phyloP scores from a whole-genome alignment of 495 filamentous ascomycete species.

The Monascus purpureus region DNA sequence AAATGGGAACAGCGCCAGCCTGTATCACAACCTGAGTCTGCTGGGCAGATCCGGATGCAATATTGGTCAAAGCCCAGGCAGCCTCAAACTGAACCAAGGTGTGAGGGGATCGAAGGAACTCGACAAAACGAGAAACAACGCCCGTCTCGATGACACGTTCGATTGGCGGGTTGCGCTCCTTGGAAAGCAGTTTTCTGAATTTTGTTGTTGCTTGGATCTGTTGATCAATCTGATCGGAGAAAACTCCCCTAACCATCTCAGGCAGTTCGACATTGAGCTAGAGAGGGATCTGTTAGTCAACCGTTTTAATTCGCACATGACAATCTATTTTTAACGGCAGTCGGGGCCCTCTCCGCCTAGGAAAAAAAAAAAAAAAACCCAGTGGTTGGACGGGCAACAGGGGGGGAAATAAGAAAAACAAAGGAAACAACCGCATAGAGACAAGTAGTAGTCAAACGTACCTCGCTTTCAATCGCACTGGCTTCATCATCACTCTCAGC shows the following conservation, averaged over 20 bases:
- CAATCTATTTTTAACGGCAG: background rate
- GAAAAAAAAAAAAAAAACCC: constrained; percentile 6
- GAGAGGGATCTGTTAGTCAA: constrained; percentile 25
- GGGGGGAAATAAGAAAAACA: constrained; percentile 5
- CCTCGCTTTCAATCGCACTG: constrained; percentile 87
- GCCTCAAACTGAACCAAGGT: constrained; percentile 99
- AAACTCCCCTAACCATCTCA: constrained; percentile 93
- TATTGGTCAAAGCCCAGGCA: constrained; percentile 98
- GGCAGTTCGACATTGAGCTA: constrained; percentile 97
- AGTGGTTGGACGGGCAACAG: constrained; percentile 1
- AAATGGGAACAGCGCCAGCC: constrained; percentile 95
- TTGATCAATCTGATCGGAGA: constrained; percentile 94
- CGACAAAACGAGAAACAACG: constrained; percentile 92
- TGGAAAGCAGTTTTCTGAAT: constrained; percentile 93
- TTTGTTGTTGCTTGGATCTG: constrained; percentile 99
- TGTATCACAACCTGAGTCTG: constrained; percentile 99
- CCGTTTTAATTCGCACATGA: background rate
- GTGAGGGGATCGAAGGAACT: constrained; percentile 95
- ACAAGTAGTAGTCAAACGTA: constrained; percentile 36
- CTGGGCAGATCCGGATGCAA: constrained; percentile 90
- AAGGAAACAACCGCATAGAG: constrained; percentile 3
- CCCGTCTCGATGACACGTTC: constrained; percentile 99
- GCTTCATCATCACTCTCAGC: constrained; percentile 97
- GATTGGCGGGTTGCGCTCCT: constrained; percentile 98
- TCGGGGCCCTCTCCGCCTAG: constrained; percentile 3